Conservation (phyloP, 352 stramenopile species). For the Phytophthora tubulina region DNA sequence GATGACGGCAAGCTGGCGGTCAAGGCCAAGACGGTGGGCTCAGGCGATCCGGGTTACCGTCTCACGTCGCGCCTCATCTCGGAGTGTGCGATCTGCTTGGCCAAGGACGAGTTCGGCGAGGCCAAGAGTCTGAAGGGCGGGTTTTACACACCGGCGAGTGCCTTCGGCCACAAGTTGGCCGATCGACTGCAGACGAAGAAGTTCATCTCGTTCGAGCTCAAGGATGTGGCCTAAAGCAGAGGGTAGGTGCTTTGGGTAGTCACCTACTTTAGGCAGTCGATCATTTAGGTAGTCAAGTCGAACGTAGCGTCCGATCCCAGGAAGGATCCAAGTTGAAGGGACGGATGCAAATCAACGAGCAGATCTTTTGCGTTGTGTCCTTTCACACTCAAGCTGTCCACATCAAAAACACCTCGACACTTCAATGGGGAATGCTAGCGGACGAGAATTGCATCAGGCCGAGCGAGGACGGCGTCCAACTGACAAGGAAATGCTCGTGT, state of each 20-base stretch:
- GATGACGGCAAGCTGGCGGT: slow-evolving; percentile 52
- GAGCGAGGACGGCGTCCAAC: slow-evolving; percentile 59
- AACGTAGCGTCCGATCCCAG: slow-evolving; percentile 5
- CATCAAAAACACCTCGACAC: background rate
- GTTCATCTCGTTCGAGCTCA: slow-evolving; percentile 60
- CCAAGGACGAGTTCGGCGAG: slow-evolving; percentile 53
- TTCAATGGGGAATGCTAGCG: slow-evolving; percentile 58
- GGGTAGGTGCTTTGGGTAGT: slow-evolving; percentile 13
- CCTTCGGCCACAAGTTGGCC: slow-evolving; percentile 62
- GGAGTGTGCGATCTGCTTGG: slow-evolving; percentile 68
- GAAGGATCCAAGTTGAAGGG: slow-evolving; percentile 24
- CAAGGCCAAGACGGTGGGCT: slow-evolving; percentile 50
- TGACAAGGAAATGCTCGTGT: slow-evolving; percentile 70
- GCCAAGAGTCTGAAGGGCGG: slow-evolving; percentile 42
- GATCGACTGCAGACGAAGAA: slow-evolving; percentile 66
- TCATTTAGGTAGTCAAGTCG: slow-evolving; percentile 9
- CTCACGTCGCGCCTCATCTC: slow-evolving; percentile 66
- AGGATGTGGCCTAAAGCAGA: slow-evolving; percentile 37
- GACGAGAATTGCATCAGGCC: slow-evolving; percentile 42
- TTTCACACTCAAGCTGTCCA: slow-evolving; percentile 12
- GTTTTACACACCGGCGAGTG: slow-evolving; percentile 71
- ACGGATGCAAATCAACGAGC: slow-evolving; percentile 32
- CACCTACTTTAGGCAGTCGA: too few species aligned
- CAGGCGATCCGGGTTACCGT: slow-evolving; percentile 64
- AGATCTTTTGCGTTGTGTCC: slow-evolving; percentile 21